Conservation (phyloP, 1,284 basidiomycete genomes). For the Leccinum pachyderme region DNA sequence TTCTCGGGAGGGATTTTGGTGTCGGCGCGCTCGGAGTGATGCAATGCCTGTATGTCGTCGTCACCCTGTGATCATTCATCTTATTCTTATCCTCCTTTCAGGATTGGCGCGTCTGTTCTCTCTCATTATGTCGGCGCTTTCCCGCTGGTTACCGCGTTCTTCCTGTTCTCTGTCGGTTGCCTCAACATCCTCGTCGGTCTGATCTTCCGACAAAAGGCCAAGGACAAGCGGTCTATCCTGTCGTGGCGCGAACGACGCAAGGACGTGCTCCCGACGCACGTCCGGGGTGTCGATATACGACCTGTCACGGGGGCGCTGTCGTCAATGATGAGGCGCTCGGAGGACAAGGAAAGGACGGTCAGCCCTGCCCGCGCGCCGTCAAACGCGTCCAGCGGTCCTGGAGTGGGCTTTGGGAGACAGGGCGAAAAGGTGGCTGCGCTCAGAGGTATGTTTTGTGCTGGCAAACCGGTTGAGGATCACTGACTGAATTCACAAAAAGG, state of each 20-base stretch:
- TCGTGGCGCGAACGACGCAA: slow-evolving; percentile 63
- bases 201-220: slow-evolving; percentile 64
- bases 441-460: slow-evolving; percentile 40
- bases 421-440: slow-evolving; percentile 70
- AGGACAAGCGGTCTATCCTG: slow-evolving; percentile 61
- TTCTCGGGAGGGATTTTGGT: slow-evolving; percentile 80
- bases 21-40: slow-evolving; percentile 81
- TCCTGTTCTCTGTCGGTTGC: slow-evolving; percentile 83
- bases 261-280: slow-evolving; percentile 53
- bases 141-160: slow-evolving; percentile 80
- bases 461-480: not conserved
- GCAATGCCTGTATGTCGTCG: slow-evolving; percentile 63
- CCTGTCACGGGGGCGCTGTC: slow-evolving; percentile 15
- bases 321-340: slow-evolving; percentile 9
- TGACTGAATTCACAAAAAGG: slow-evolving; percentile 22
- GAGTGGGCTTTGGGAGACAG: slow-evolving; percentile 78
- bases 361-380: slow-evolving; percentile 9
- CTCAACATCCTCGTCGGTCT: slow-evolving; percentile 79
- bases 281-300: slow-evolving; percentile 20
- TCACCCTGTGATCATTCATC: not conserved
- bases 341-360: not conserved
- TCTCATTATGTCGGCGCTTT: slow-evolving; percentile 79
- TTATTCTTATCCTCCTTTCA: slow-evolving; percentile 19
- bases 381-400: slow-evolving; percentile 32
- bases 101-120: slow-evolving; percentile 76